Evolutionary conservation across 108 stramenopile species (phyloP).

Genomic region (Cyclotella cryptica): DNA sequence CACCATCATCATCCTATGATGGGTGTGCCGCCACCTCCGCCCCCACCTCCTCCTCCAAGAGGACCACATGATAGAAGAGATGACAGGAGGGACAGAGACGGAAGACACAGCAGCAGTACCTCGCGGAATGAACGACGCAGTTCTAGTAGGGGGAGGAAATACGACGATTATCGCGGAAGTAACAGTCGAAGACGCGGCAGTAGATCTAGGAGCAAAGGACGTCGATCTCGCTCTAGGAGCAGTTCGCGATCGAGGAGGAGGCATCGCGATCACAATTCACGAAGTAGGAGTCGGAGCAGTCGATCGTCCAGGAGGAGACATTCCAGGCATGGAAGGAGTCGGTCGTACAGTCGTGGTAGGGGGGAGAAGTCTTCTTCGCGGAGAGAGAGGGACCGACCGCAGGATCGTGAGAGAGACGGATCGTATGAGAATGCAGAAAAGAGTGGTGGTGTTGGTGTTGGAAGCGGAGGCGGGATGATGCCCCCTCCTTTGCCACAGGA

Average conservation of each 20-base stretch:
- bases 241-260: constrained; percentile 14
- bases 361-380: constrained; percentile 13
- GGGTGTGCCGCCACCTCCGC: constrained; percentile 15
- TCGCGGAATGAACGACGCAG: constrained; percentile 2
- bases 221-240: neutral
- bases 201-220: constrained; percentile 19
- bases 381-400: constrained; percentile 7
- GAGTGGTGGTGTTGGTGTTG: too few species aligned
- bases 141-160: neutral
- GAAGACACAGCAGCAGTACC: neutral
- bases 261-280: neutral
- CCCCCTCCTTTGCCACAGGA: constrained; percentile 3
- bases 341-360: constrained; percentile 15
- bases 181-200: constrained; percentile 15
- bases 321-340: constrained; percentile 14
- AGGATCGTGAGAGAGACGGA: neutral
- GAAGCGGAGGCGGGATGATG: neutral
- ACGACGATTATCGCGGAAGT: constrained; percentile 10
- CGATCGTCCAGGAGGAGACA: constrained; percentile 9
- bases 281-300: constrained; percentile 9
- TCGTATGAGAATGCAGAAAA: neutral
- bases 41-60: constrained; percentile 21
- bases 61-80: neutral
- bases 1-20: constrained; percentile 14
- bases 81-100: neutral